A percentile compares a stretch with the other conserved stretches of the same genome.
Evolutionary conservation across 1,284 basidiomycete species (phyloP).

Genomic region (Malassezia sympodialis): DNA sequence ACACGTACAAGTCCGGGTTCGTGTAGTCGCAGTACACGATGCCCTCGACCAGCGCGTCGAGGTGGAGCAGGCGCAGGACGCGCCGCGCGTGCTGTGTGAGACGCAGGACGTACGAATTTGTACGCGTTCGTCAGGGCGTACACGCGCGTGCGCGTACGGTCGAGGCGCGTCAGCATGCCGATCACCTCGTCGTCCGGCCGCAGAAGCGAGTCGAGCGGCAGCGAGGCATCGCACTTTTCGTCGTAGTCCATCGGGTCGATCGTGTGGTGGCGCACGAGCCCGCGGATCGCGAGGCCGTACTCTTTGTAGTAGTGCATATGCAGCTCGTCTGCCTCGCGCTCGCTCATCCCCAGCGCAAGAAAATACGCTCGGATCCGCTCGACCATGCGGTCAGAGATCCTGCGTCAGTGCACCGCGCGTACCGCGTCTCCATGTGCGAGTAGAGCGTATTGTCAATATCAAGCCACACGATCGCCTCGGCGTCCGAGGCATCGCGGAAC

Average conservation of each 20-base stretch:
- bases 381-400: slow-evolving; percentile 68
- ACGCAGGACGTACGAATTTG: slow-evolving; percentile 20
- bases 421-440: slow-evolving; percentile 27
- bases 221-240: slow-evolving; percentile 66
- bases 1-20: slow-evolving; percentile 53
- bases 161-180: slow-evolving; percentile 65
- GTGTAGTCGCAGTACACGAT: slow-evolving; percentile 72
- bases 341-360: slow-evolving; percentile 58
- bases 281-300: slow-evolving; percentile 75
- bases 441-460: slow-evolving; percentile 79
- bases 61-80: slow-evolving; percentile 63
- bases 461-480: slow-evolving; percentile 58
- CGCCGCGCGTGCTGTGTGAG: slow-evolving; percentile 63
- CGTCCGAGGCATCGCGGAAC: slow-evolving; percentile 19
- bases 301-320: slow-evolving; percentile 64
- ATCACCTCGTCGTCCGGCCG: slow-evolving; percentile 59
- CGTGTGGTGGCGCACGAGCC: slow-evolving; percentile 65
- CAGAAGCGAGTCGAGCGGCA: slow-evolving; percentile 72
- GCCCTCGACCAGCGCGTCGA: slow-evolving; percentile 68
- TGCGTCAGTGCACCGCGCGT: slow-evolving; percentile 7
- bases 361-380: slow-evolving; percentile 74
- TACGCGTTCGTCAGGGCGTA: slow-evolving; percentile 45
- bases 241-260: slow-evolving; percentile 82
- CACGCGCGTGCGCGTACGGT: slow-evolving; percentile 62
- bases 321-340: slow-evolving; percentile 62